Percentiles rank a stretch among this genome's conserved stretches.
Evolutionary conservation across 1,284 basidiomycete species (phyloP).

Genomic region (Peniophora sp.): DNA sequence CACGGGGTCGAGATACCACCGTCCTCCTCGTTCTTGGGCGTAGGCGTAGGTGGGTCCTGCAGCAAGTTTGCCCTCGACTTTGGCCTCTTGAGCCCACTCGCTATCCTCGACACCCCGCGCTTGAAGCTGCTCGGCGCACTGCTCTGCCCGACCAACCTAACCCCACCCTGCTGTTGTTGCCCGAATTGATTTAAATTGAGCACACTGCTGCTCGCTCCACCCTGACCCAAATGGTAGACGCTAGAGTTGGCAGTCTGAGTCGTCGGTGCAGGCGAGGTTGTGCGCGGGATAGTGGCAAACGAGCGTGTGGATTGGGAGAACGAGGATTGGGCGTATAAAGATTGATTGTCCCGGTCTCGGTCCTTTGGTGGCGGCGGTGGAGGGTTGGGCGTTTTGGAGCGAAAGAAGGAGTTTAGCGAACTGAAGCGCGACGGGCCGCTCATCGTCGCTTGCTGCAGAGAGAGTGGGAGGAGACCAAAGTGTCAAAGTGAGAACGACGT

Average conservation of each 20-base stretch:
- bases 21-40: constrained; percentile 33
- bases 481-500: no score
- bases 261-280: constrained; percentile 21
- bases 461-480: no score
- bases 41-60: constrained; percentile 12
- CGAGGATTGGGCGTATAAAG: constrained; percentile 30
- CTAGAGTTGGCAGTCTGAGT: constrained; percentile 20
- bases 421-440: no score
- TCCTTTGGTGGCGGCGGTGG: constrained; percentile 67
- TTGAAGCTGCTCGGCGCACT: constrained; percentile 24
- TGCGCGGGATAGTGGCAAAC: constrained; percentile 24
- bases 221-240: no score
- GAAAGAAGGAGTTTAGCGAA: not conserved
- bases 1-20: constrained; percentile 61
- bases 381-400: constrained; percentile 22
- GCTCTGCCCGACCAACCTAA: constrained; percentile 22
- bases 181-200: no score
- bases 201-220: no score
- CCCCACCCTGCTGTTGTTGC: no score
- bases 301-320: constrained; percentile 30
- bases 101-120: constrained; percentile 42
- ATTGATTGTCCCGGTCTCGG: constrained; percentile 35
- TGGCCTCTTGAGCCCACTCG: constrained; percentile 27
- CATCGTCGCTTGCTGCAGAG: no score
- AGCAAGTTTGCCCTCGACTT: constrained; percentile 23